Percentiles rank a stretch among this genome's conserved stretches.
Conservation (phyloP, 345 rosid genomes). For the Erucastrum elatum region DNA sequence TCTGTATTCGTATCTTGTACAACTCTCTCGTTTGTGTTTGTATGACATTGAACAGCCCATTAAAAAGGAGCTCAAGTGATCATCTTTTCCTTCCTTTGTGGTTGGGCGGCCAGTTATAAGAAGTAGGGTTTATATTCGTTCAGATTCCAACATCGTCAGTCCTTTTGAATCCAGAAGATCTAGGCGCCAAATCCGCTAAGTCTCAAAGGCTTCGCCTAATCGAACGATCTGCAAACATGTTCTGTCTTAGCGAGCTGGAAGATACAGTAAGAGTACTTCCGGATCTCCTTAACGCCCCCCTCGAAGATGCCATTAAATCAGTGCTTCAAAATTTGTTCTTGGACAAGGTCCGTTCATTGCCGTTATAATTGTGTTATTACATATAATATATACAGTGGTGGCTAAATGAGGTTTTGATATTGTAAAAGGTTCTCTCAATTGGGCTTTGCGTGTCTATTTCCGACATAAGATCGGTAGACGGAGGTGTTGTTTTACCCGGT, state of each 20-base stretch:
- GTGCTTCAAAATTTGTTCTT: slow-evolving; percentile 67
- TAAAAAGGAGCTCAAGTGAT: background rate
- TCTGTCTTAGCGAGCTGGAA: slow-evolving; percentile 68
- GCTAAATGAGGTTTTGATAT: no score
- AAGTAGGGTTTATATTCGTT: background rate
- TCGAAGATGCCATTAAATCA: slow-evolving; percentile 59
- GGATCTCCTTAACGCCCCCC: slow-evolving; percentile 63
- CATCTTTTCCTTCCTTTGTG: background rate
- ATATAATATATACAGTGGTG: no score
- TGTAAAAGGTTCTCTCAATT: slow-evolving; percentile 59
- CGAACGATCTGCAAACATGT: slow-evolving; percentile 45
- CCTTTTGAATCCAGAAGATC: background rate
- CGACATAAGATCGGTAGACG: slow-evolving; percentile 57
- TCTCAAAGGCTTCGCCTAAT: background rate
- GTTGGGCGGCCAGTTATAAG: background rate
- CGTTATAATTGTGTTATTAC: no score
- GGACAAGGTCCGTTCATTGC: slow-evolving; percentile 58
- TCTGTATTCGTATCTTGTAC: no score
- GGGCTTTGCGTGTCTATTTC: slow-evolving; percentile 81
- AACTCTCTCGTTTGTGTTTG: background rate
- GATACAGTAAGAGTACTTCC: slow-evolving; percentile 83
- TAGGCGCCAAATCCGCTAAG: background rate
- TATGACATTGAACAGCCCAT: background rate
- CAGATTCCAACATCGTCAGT: background rate
- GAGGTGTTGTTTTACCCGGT: slow-evolving; percentile 75